These are phyloP conservation scores for Fusarium denticulatum DNA, from an alignment of 2,329 filamentous ascomycete genomes.

Conservation along the genomic window DNA sequence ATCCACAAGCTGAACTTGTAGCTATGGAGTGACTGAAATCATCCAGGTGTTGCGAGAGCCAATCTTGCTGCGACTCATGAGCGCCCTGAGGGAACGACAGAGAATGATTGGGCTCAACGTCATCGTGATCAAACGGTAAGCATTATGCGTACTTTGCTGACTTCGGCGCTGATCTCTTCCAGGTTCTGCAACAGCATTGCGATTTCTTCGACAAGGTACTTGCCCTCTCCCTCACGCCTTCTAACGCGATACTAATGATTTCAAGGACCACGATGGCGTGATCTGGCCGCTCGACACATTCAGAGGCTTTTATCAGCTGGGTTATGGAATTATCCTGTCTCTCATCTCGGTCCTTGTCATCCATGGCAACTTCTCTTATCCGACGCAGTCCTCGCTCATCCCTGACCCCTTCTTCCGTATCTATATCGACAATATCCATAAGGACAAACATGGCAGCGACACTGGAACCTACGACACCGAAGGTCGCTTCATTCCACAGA, in stretches of 20 bases:
- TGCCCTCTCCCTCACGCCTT: fast-evolving
- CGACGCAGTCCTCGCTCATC: not conserved
- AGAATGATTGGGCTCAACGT: not conserved
- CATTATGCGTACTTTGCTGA: fast-evolving
- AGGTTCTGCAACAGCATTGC: not conserved
- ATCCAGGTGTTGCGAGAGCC: not conserved
- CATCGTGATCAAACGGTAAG: fast-evolving
- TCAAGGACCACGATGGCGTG: not conserved
- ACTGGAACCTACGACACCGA: not conserved
- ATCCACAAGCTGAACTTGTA: too few species aligned
- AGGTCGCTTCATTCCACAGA: not conserved
- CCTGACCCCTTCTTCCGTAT: fast-evolving
- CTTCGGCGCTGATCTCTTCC: too few species aligned
- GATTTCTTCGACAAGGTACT: not conserved
- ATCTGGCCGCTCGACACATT: not conserved
- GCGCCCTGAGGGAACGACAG: not conserved
- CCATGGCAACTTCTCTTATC: not conserved
- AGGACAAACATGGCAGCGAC: not conserved
- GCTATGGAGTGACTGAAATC: too few species aligned
- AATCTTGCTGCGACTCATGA: not conserved
- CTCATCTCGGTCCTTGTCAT: fast-evolving
- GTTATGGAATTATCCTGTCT: fast-evolving
- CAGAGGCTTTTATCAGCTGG: not conserved
- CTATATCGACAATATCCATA: fast-evolving
- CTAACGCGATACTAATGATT: fast-evolving